Conservation (phyloP, 768 basidiomycete species). For the Fomitopsis serialis region DNA sequence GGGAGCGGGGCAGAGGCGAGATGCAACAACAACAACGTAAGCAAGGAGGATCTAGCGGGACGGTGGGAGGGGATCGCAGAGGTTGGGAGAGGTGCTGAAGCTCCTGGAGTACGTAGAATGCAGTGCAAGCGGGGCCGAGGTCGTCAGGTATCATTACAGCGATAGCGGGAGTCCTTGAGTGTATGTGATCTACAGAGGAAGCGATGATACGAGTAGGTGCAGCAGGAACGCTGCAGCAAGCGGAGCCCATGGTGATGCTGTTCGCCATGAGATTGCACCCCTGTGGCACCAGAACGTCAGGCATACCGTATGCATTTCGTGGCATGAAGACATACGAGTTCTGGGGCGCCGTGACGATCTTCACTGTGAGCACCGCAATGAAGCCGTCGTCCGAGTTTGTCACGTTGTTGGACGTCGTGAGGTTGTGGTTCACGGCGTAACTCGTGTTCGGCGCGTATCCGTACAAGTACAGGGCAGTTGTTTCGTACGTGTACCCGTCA, state of each 20-base stretch:
- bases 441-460: conserved; percentile 70
- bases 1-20: neutral
- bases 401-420: conserved; percentile 44
- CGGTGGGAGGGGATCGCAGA: neutral
- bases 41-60: neutral
- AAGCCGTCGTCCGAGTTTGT: conserved; percentile 75
- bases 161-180: neutral
- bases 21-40: neutral
- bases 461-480: conserved; percentile 58
- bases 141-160: conserved; percentile 1
- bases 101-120: neutral
- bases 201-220: neutral
- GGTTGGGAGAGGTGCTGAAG: neutral
- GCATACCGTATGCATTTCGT: neutral
- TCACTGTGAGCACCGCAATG: conserved; percentile 73
- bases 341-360: conserved; percentile 39
- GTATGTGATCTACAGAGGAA: neutral
- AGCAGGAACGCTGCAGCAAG: neutral
- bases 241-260: neutral
- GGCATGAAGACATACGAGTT: conserved; percentile 14
- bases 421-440: conserved; percentile 62
- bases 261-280: neutral
- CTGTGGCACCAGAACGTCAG: neutral
- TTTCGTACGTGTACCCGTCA: conserved; percentile 70
- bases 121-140: neutral